Percentiles rank a stretch among this genome's conserved stretches.
These are phyloP conservation scores for Fusarium anguioides DNA, from an alignment of 2,329 filamentous ascomycete genomes.

Conservation along the genomic window DNA sequence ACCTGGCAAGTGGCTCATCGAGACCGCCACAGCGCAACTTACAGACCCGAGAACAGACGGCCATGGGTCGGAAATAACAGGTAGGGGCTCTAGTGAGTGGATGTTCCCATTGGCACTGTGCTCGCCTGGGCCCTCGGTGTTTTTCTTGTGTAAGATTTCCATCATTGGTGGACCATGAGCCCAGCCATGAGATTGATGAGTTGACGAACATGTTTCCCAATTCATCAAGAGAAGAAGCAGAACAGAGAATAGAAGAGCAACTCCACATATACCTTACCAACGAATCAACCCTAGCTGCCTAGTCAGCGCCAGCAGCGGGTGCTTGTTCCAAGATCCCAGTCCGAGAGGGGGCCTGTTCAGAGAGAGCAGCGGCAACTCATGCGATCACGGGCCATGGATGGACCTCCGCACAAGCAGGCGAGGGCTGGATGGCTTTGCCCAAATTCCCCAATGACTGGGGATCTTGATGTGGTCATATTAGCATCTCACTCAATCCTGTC, in stretches of 20 bases:
- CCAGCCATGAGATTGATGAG: conserved; percentile 36
- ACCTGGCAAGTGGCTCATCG: conserved; percentile 40
- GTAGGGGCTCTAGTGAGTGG: conserved; percentile 21
- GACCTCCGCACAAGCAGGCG: conserved; percentile 43
- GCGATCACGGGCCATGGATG: conserved; percentile 33
- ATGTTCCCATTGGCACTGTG: conserved; percentile 40
- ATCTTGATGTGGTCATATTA: conserved; percentile 32
- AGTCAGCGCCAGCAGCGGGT: conserved; percentile 29
- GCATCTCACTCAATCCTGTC: conserved; percentile 40
- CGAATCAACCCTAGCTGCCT: conserved; percentile 16
- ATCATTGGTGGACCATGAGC: conserved; percentile 29
- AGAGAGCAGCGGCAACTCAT: conserved; percentile 36
- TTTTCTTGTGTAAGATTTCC: conserved; percentile 38
- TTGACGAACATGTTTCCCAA: conserved; percentile 4
- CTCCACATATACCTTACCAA: conserved; percentile 16
- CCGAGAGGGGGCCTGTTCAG: conserved; percentile 36
- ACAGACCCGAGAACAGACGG: conserved; percentile 38
- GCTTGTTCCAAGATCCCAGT: conserved; percentile 36
- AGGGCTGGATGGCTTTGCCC: conserved; percentile 39
- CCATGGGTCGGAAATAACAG: conserved; percentile 31
- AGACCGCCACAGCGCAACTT: conserved; percentile 44
- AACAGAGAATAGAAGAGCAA: conserved; percentile 12
- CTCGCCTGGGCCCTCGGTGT: conserved; percentile 23
- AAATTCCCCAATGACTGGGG: conserved; percentile 40
- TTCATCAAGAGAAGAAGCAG: conserved; percentile 14